These are phyloP conservation scores for Diophrys appendiculata DNA, from an alignment of 73 alveolate species.

Conservation along the genomic window DNA sequence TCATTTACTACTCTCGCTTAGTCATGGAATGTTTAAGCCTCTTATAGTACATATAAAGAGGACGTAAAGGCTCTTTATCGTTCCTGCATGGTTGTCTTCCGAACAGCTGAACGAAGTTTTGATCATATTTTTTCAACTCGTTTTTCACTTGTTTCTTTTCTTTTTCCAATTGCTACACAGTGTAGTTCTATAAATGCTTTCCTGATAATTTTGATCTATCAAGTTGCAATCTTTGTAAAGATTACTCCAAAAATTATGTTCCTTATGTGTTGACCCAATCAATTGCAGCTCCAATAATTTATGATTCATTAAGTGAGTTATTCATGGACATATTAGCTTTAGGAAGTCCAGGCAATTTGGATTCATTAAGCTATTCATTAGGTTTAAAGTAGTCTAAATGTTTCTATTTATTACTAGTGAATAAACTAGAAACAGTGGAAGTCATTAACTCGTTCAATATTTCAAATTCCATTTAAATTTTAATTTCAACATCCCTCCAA, in stretches of 20 bases:
- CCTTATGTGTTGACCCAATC: conserved; percentile 77
- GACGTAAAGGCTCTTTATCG: conserved; percentile 80
- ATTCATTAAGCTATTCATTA: conserved; percentile 34
- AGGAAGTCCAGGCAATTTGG: conserved; percentile 25
- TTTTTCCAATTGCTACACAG: conserved; percentile 56
- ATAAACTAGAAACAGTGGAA: conserved; percentile 59
- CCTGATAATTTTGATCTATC: conserved; percentile 56
- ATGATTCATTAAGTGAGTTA: conserved; percentile 19
- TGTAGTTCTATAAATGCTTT: conserved; percentile 28
- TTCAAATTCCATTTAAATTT: conserved; percentile 61
- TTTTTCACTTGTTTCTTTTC: conserved; percentile 76
- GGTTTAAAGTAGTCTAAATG: conserved; percentile 41
- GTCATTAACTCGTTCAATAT: conserved; percentile 72
- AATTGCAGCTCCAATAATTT: conserved; percentile 26
- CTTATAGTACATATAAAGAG: conserved; percentile 78
- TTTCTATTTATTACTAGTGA: conserved; percentile 24
- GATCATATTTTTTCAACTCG: conserved; percentile 82
- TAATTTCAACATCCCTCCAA: too few relatives aligned
- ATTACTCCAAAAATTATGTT: conserved; percentile 72
- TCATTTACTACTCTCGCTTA: conserved; percentile 26
- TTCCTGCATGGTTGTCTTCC: conserved; percentile 67
- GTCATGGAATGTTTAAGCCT: conserved; percentile 62
- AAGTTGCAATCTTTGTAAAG: conserved; percentile 56
- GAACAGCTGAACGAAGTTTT: conserved; percentile 60
- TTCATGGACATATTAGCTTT: conserved; percentile 23